phyloP scores from a whole-genome alignment of 2,329 filamentous ascomycete genomes.

The Chrysosphaeria jannelii region DNA sequence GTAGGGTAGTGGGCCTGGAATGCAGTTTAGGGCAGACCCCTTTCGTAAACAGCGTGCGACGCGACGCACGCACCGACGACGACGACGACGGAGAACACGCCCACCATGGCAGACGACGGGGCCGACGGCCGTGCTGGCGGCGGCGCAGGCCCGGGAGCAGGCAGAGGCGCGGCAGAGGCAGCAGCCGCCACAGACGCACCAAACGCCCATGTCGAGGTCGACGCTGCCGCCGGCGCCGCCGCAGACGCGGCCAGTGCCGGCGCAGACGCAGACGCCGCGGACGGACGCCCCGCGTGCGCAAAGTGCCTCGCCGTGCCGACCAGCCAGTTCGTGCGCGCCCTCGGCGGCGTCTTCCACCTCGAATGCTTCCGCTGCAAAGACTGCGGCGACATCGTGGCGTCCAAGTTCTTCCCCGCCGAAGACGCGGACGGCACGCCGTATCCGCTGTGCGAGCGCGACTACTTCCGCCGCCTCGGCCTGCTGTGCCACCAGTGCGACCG shows the following conservation, averaged over 20 bases:
- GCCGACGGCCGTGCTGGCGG: slow-evolving; percentile 1
- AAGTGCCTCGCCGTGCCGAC: slow-evolving; percentile 73
- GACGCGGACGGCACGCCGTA: slow-evolving; percentile 75
- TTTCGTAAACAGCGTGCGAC: no score
- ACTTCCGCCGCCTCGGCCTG: slow-evolving; percentile 74
- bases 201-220: no score
- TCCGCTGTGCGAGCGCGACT: slow-evolving; percentile 90
- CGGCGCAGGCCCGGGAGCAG: neutral
- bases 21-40: no score
- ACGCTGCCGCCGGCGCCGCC: no score
- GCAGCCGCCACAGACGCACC: no score
- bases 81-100: no score
- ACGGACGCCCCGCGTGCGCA: no score
- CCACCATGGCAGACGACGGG: slow-evolving; percentile 2
- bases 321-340: slow-evolving; percentile 80
- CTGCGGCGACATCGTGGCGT: slow-evolving; percentile 86
- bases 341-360: slow-evolving; percentile 82
- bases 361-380: slow-evolving; percentile 98
- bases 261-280: no score
- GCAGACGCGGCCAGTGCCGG: no score
- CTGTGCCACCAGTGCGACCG: slow-evolving; percentile 80
- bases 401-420: slow-evolving; percentile 94
- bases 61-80: no score
- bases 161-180: no score
- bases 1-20: no score